Evolutionary conservation across 345 rosid genomes (phyloP), one percentile per base, ranked within the genome.

Genomic region (Theobroma cacao): DNA sequence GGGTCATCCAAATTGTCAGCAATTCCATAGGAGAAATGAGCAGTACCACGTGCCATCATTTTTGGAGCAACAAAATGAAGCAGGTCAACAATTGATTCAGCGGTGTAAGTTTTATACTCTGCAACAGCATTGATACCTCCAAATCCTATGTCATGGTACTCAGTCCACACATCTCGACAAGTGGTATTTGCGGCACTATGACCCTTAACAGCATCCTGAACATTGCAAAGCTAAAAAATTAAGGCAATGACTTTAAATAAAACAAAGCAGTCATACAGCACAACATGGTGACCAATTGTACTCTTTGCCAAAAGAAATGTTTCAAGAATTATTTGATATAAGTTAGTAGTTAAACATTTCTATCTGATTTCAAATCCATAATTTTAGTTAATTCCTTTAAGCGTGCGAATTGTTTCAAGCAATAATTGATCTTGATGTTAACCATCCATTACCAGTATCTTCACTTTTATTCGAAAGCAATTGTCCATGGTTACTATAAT

Each of bases 1-100:
- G 92, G 97, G 78, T 96, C 97, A 76, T 94, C 95, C 86, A 96
- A 90, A 85, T 92, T 84, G 81, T 96, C 95, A 6, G 98, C 99
- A 83, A 96, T 88, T 62, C 98, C 97, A 67, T 91, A 92, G 5
- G 99, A 96, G 86, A 90, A 96, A 85, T 94, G 97, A 74, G 90
- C 88, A 34, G 88, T 56, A 20, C 98, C 99, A 67, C 97, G 97
- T 13, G 88, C 88, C 97, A 96, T 91, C 93, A 92, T 89, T 84
- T 91, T 96, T 28, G 99, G 99, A 78, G 99, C 97, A 81, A 96
- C 97, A 72, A 86, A 94, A 1, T 87, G 75, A 34, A 96, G 90
- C 81, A 96, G 87, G 78, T 96, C 97, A 61, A 92, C 22, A 74
- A 86, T n/a, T 22, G 90, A 83, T 38, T 84, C 93, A 68, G 95